Conservation (phyloP, 2,329 filamentous ascomycete species). For the Trichoderma koningii region DNA sequence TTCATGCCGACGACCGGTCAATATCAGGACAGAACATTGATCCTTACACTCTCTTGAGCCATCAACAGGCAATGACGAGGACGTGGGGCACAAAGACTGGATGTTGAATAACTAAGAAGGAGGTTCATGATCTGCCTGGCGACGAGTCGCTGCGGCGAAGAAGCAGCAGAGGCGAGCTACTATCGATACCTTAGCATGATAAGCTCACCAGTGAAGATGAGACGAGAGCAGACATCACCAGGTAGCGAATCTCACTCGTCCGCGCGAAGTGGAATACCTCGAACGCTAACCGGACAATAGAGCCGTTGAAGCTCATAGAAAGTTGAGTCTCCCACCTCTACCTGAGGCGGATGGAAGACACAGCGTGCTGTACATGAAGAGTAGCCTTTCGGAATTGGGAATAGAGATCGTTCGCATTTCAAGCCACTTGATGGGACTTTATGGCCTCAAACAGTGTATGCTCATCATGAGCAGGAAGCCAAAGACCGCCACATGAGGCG, state of each 20-base stretch:
- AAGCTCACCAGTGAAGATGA: background rate
- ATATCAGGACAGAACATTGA: no score
- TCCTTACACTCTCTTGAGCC: background rate
- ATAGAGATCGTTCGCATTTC: slow-evolving; percentile 37
- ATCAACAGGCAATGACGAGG: background rate
- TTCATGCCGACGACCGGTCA: background rate
- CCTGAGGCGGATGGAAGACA: background rate
- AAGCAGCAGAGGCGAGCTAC: background rate
- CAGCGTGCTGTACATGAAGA: slow-evolving; percentile 29
- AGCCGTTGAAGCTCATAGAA: slow-evolving; percentile 1
- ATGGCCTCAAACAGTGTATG: slow-evolving; percentile 31
- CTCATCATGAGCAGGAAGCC: background rate
- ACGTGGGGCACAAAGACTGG: no score
- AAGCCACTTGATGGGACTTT: slow-evolving; percentile 33
- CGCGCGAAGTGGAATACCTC: background rate
- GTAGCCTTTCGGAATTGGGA: slow-evolving; percentile 33
- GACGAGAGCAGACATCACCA: background rate
- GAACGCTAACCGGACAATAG: background rate
- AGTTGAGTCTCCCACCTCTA: background rate
- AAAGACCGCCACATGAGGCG: background rate
- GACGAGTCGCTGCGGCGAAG: background rate
- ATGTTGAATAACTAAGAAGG: background rate
- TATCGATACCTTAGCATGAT: background rate
- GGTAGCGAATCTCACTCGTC: background rate
- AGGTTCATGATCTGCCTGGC: background rate